phyloP scores from a whole-genome alignment of 2,329 filamentous ascomycete genomes.

The Cylindrodendrum hubeiense region DNA sequence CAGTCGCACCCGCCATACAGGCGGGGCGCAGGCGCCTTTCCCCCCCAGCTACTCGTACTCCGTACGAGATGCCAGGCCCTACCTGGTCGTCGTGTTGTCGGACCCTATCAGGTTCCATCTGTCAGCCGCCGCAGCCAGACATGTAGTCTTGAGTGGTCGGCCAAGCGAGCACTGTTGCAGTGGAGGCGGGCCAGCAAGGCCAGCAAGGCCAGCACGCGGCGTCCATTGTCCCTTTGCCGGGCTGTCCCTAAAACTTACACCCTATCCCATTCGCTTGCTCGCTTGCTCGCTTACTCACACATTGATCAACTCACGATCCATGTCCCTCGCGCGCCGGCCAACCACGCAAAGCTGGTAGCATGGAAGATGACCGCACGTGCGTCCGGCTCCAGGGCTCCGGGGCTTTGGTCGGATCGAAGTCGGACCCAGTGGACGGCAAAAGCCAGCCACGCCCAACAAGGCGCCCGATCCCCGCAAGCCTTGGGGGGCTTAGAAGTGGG shows the following conservation, averaged over 20 bases:
- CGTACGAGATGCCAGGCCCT: conserved; percentile 4
- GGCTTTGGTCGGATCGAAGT: conserved; percentile 35
- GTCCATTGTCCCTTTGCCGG: conserved; percentile 13
- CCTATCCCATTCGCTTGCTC: background rate
- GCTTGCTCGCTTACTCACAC: conserved; percentile 6
- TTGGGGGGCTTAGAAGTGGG: conserved; percentile 1
- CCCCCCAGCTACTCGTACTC: background rate
- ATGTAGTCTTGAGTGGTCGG: conserved; percentile 11
- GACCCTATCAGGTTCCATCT: conserved; percentile 10
- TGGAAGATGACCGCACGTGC: conserved; percentile 15
- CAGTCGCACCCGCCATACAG: conserved; percentile 2
- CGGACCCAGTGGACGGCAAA: conserved; percentile 26
- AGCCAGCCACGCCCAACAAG: conserved; percentile 35
- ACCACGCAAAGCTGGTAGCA: conserved; percentile 13
- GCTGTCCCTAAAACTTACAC: background rate
- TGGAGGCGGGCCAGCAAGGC: background rate
- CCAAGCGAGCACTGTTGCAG: conserved; percentile 23
- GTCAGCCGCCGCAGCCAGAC: conserved; percentile 15
- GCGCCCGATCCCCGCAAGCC: conserved; percentile 23
- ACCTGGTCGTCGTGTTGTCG: conserved; percentile 1
- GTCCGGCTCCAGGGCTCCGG: conserved; percentile 15
- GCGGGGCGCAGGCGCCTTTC: conserved; percentile 7
- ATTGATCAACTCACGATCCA: conserved; percentile 19
- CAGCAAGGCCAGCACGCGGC: conserved; percentile 13
- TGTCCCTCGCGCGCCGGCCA: conserved; percentile 6